Evolutionary conservation across 225 moss, liverwort and hornwort species (phyloP).

Genomic region (Lunularia cruciata): DNA sequence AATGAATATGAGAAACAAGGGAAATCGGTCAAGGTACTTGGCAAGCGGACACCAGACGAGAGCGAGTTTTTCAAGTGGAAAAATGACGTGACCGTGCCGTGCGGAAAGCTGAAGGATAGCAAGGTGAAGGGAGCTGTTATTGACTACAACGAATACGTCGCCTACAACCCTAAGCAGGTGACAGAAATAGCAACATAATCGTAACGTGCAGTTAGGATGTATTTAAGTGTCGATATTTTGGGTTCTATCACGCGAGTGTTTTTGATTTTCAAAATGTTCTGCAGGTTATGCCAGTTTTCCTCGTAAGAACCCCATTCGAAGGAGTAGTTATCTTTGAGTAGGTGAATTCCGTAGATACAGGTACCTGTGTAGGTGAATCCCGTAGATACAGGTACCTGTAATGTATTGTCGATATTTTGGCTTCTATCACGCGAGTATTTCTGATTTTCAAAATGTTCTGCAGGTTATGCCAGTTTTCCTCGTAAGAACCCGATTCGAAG

Average conservation of each 20-base stretch:
- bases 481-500: conserved; percentile 20
- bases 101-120: conserved; percentile 20
- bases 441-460: too few species aligned
- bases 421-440: too few species aligned
- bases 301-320: conserved; percentile 21
- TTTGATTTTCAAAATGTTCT: too few species aligned
- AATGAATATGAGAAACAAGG: conserved; percentile 25
- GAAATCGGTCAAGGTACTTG: conserved; percentile 17
- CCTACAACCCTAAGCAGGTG: conserved; percentile 24
- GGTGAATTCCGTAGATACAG: background rate
- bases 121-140: conserved; percentile 21
- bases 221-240: too few species aligned
- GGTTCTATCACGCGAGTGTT: too few species aligned
- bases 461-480: conserved; percentile 34
- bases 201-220: too few species aligned
- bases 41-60: conserved; percentile 14
- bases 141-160: conserved; percentile 31
- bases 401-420: too few species aligned
- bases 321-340: background rate
- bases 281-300: conserved; percentile 11
- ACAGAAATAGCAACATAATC: too few species aligned
- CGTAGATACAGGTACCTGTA: background rate
- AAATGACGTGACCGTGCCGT: conserved; percentile 20
- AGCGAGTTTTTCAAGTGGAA: conserved; percentile 27
- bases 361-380: too few species aligned